phyloP scores from a whole-genome alignment of 2,329 filamentous ascomycete genomes.

The Ophiostoma piceae region DNA sequence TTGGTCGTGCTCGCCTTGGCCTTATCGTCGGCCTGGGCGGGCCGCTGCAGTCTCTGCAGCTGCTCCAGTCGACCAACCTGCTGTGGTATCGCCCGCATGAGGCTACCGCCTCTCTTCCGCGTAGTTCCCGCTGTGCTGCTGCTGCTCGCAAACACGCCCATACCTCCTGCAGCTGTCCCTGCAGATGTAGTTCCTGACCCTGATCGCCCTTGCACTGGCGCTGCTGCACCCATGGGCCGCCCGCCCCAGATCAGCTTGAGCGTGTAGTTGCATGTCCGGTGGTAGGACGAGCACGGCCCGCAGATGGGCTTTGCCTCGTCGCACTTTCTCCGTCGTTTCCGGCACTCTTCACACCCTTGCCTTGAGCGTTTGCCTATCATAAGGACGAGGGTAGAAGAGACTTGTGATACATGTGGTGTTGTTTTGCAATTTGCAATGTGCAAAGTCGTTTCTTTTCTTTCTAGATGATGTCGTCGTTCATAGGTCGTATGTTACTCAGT shows the following conservation, averaged over 20 bases:
- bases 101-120: conserved; percentile 1
- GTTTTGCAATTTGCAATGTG: not conserved
- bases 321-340: conserved; percentile 23
- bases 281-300: conserved; percentile 15
- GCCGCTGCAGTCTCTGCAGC: not conserved
- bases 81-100: not conserved
- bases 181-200: not conserved
- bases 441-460: not conserved
- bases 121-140: not conserved
- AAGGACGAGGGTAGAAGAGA: not conserved
- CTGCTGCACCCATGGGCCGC: conserved; percentile 2
- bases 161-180: not conserved
- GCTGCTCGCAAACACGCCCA: not conserved
- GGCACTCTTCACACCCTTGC: conserved; percentile 24
- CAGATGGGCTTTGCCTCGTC: conserved; percentile 23
- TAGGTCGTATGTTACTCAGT: not conserved
- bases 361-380: conserved; percentile 20
- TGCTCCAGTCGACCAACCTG: not conserved
- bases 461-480: not conserved
- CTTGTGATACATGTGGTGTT: conserved; percentile 11
- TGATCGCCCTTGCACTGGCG: not conserved
- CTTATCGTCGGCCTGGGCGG: not conserved
- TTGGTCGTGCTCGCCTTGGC: not conserved
- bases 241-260: conserved; percentile 22
- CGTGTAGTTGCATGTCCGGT: conserved; percentile 22